These are phyloP conservation scores for Hordeum vulgare DNA, from an alignment of 176 grass and related monocot genomes.

Conservation along the genomic window MorexV3_pseudomolecules_assembly NC_058524.1:616599808-616600307, in stretches of 20 bases:
- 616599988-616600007: no score
- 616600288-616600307: not conserved
- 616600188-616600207: slow-evolving; percentile 10
- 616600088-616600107: slow-evolving; percentile 58
- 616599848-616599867: slow-evolving; percentile 10
- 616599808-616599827: not conserved
- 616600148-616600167: not conserved
- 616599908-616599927: slow-evolving; percentile 45
- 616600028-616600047: no score
- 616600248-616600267: slow-evolving; percentile 34
- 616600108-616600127: slow-evolving; percentile 26
- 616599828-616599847: not conserved
- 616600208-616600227: slow-evolving; percentile 36
- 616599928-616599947: slow-evolving; percentile 63
- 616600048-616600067: slow-evolving; percentile 83
- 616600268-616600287: not conserved
- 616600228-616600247: slow-evolving; percentile 72
- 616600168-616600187: not conserved
- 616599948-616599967: slow-evolving; percentile 60
- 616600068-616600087: slow-evolving; percentile 60
- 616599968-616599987: slow-evolving; percentile 91
- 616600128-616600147: slow-evolving; percentile 24
- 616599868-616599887: slow-evolving; percentile 64
- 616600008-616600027: no score
- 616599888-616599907: slow-evolving; percentile 75